These are phyloP conservation scores for Colletotrichum acutatum DNA, from an alignment of 2,329 filamentous ascomycete species.

Conservation along the genomic window DNA sequence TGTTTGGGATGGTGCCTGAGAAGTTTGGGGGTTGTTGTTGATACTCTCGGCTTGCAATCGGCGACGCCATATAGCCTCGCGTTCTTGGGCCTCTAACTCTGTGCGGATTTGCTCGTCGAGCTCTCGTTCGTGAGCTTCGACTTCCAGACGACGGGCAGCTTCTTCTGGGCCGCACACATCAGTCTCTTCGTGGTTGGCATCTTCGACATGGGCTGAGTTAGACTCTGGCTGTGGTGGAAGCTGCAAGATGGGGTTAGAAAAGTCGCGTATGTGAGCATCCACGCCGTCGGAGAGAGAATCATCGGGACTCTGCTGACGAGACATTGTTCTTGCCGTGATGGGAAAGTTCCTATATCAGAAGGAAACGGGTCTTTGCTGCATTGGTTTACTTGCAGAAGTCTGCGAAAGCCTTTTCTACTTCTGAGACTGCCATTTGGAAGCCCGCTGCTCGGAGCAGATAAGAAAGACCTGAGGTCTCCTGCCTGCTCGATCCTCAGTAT, in stretches of 20 bases:
- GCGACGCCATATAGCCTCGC: conserved; percentile 1
- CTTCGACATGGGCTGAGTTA: not conserved
- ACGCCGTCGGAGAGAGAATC: not conserved
- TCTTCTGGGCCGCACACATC: not conserved
- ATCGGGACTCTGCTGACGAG: not conserved
- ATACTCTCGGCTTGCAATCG: not conserved
- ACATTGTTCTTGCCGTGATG: not conserved
- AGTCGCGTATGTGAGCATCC: not conserved
- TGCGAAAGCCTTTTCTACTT: not conserved
- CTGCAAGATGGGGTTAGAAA: not conserved
- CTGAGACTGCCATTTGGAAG: not conserved
- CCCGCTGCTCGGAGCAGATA: not conserved
- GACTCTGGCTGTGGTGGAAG: not conserved
- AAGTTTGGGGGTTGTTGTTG: not conserved
- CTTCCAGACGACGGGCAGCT: not conserved
- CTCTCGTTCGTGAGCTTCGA: not conserved
- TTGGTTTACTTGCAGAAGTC: not conserved
- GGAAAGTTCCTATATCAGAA: not conserved
- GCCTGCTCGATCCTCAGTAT: not conserved
- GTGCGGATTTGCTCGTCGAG: conserved; percentile 10
- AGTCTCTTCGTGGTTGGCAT: not conserved
- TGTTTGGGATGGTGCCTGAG: not conserved
- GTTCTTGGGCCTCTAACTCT: conserved; percentile 11
- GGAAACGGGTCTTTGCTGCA: not conserved
- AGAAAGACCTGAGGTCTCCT: not conserved